These are phyloP conservation scores for Apiotrichum gracile DNA, from an alignment of 1,284 basidiomycete genomes.

Conservation along the genomic window DNA sequence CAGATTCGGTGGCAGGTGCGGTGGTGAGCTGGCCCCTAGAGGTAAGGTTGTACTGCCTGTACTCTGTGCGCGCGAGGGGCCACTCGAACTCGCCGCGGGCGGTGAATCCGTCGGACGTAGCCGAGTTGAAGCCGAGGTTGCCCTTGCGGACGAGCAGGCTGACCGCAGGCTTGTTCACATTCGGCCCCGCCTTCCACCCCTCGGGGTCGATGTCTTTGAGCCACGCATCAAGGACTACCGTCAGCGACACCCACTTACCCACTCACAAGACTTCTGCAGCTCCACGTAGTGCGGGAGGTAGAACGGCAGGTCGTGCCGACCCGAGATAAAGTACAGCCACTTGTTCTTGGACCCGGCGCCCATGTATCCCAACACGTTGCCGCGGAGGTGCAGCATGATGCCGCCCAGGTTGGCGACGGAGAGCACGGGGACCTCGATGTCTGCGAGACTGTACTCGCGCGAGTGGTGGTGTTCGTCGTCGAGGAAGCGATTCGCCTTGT, in stretches of 20 bases:
- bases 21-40: too few species aligned
- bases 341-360: slow-evolving; percentile 36
- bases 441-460: slow-evolving; percentile 30
- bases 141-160: slow-evolving; percentile 34
- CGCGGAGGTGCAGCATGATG: slow-evolving; percentile 37
- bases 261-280: slow-evolving; percentile 19
- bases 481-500: slow-evolving; percentile 17
- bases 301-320: slow-evolving; percentile 42
- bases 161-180: slow-evolving; percentile 31
- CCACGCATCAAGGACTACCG: slow-evolving; percentile 35
- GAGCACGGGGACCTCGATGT: slow-evolving; percentile 37
- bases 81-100: too few species aligned
- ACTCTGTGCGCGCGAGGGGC: too few species aligned
- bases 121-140: slow-evolving; percentile 38
- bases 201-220: slow-evolving; percentile 26
- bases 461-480: slow-evolving; percentile 34
- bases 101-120: slow-evolving; percentile 22
- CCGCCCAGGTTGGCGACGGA: slow-evolving; percentile 42
- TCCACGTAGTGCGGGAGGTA: slow-evolving; percentile 34
- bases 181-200: slow-evolving; percentile 36
- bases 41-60: too few species aligned
- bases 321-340: slow-evolving; percentile 41
- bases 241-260: too few species aligned
- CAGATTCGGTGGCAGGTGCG: too few species aligned
- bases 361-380: slow-evolving; percentile 39